Evolutionary conservation across 371 early-diverging fungal genomes (phyloP), one percentile per base, ranked within the genome.

Genomic region (Mortierella sp.): DNA sequence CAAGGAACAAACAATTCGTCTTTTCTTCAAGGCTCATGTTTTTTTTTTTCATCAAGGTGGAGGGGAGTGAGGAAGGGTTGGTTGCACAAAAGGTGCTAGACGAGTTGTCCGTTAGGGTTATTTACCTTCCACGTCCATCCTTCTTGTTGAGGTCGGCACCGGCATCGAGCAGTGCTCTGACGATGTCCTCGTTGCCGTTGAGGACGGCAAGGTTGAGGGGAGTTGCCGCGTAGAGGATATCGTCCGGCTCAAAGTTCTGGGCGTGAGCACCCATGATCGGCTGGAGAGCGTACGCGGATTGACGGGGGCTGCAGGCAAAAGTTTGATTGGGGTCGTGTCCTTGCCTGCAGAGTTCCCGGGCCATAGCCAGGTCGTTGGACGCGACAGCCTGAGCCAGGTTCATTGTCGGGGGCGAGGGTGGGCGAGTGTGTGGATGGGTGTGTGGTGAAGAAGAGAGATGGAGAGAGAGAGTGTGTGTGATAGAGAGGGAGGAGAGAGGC

Each of bases 201-300:
- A 90, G 54, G 6, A 90, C 89, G 21, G 92, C 92, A 48, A 91
- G 81, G 60, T 90, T 87, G n/a, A 92, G 62, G 2, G 91, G 86
- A 41, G 88, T 86, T 21, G 85, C 83, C 27, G 80, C 80, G 70
- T 87, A 88, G 49, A 73, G 64, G 49, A 73, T 64, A 48, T 73
- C 74, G 26, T 73, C 74, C 12, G 74, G 74, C 16, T 68, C 74
- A 57, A 73, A 73, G 58, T 73, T 73, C 38, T 63, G 52, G n/a
- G 74, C 74, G 21, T 73, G 74, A n/a, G n/a, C n/a, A 14, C 64
- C 74, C 54, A 67, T 59, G 82, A 83, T 52, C 81, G 64, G 54
- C 60, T 79, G 67, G 61, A 81, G 45, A 56, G 67, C 42, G 72
- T 62, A 49, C 72, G 72, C 42, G 48, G 76, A 62, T 63, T 69